These are phyloP conservation scores for Actinomortierella ambigua DNA, from an alignment of 371 early-diverging fungal genomes.

Conservation along the genomic window DNA sequence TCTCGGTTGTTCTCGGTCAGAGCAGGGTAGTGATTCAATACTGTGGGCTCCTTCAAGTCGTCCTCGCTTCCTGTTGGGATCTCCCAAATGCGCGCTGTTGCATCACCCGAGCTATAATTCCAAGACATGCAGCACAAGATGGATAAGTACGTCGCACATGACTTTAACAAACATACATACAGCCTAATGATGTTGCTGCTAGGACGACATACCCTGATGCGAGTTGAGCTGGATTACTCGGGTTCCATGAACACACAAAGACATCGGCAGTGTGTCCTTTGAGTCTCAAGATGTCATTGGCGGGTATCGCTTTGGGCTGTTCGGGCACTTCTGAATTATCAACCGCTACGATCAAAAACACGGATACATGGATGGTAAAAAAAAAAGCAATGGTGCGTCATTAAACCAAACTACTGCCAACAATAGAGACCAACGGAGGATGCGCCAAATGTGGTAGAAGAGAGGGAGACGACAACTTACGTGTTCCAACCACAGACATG, in stretches of 20 bases:
- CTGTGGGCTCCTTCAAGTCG: slow-evolving; percentile 51
- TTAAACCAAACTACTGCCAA: background rate
- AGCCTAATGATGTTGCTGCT: slow-evolving; percentile 9
- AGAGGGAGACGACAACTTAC: slow-evolving; percentile 14
- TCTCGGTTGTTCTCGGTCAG: slow-evolving; percentile 62
- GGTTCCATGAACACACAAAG: slow-evolving; percentile 89
- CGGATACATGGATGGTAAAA: too few species aligned
- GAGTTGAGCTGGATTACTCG: slow-evolving; percentile 61
- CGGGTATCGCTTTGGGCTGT: slow-evolving; percentile 26
- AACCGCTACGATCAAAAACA: too few species aligned
- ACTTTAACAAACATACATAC: slow-evolving; percentile 9
- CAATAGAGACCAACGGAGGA: background rate
- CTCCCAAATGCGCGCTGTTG: slow-evolving; percentile 86
- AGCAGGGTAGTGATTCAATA: slow-evolving; percentile 64
- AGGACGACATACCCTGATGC: slow-evolving; percentile 77
- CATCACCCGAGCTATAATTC: slow-evolving; percentile 75
- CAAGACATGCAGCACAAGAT: background rate
- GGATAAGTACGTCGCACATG: too few species aligned
- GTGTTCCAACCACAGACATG: slow-evolving; percentile 32
- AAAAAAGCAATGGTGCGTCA: background rate
- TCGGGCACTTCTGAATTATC: slow-evolving; percentile 17
- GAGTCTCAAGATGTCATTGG: slow-evolving; percentile 52
- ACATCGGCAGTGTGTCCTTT: slow-evolving; percentile 76
- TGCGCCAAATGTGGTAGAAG: background rate
- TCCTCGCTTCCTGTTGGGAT: slow-evolving; percentile 51